These are phyloP conservation scores for Ambrosiella cleistominuta DNA, from an alignment of 2,329 filamentous ascomycete genomes.

Conservation along the genomic window DNA sequence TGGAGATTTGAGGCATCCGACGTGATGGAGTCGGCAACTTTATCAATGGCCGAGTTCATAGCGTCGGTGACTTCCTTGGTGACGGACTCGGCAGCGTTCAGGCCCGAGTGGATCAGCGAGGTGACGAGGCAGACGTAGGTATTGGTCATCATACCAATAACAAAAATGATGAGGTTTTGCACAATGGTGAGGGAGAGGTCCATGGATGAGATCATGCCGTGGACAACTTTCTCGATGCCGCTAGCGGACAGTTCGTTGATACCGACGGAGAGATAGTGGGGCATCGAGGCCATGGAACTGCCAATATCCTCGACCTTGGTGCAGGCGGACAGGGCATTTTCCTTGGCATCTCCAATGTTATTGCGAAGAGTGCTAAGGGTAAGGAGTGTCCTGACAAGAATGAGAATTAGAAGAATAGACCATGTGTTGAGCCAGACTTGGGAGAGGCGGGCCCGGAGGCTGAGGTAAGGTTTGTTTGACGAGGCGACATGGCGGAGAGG, in stretches of 20 bases:
- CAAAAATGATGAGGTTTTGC: constrained; percentile 75
- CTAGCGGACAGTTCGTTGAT: constrained; percentile 72
- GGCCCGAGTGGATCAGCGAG: constrained; percentile 59
- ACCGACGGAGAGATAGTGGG: constrained; percentile 77
- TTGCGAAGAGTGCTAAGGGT: constrained; percentile 55
- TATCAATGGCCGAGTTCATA: constrained; percentile 32
- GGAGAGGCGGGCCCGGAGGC: constrained; percentile 72
- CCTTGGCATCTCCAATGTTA: constrained; percentile 58
- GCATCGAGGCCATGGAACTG: constrained; percentile 94
- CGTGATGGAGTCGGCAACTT: constrained; percentile 42
- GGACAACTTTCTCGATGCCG: constrained; percentile 64
- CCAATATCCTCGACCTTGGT: constrained; percentile 83
- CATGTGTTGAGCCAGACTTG: constrained; percentile 97
- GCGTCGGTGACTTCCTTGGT: constrained; percentile 34
- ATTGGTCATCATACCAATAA: constrained; percentile 77
- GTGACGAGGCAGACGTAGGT: constrained; percentile 85
- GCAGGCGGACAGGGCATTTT: constrained; percentile 74
- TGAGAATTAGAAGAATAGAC: constrained; percentile 76
- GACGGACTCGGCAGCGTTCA: constrained; percentile 45
- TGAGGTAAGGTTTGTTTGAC: constrained; percentile 70
- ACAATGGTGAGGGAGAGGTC: constrained; percentile 65
- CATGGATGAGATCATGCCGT: constrained; percentile 63
- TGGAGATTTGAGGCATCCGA: constrained; percentile 32
- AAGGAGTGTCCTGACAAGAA: constrained; percentile 66
- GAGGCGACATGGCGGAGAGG: constrained; percentile 43